Evolutionary conservation across 2,329 filamentous ascomycete genomes (phyloP).

Genomic region (Venturia carpophila): DNA sequence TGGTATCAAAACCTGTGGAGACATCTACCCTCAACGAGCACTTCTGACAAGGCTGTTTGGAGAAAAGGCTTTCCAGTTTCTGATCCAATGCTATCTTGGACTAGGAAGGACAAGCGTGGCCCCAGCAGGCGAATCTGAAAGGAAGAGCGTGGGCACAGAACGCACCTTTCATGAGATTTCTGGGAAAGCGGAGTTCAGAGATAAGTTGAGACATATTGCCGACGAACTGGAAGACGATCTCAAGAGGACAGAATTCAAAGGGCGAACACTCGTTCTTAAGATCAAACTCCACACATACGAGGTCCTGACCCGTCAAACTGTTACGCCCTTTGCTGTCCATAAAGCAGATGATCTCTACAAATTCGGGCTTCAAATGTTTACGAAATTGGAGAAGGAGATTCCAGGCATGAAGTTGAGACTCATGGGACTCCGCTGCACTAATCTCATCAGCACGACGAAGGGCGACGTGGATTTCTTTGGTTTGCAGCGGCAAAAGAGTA

Average conservation of each 20-base stretch:
- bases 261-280: conserved; percentile 84
- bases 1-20: conserved; percentile 79
- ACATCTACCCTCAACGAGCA: conserved; percentile 71
- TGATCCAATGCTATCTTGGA: conserved; percentile 77
- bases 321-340: conserved; percentile 57
- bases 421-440: conserved; percentile 82
- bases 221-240: conserved; percentile 84
- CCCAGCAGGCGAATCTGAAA: conserved; percentile 79
- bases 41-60: conserved; percentile 74
- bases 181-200: conserved; percentile 58
- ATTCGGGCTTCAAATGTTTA: conserved; percentile 71
- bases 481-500: conserved; percentile 24
- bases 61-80: conserved; percentile 81
- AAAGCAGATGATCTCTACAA: conserved; percentile 76
- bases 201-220: conserved; percentile 72
- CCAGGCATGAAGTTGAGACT: conserved; percentile 71
- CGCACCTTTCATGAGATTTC: conserved; percentile 80
- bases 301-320: conserved; percentile 74
- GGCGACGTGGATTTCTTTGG: conserved; percentile 77
- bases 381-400: conserved; percentile 75
- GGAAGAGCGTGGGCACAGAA: conserved; percentile 91
- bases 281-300: conserved; percentile 93
- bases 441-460: conserved; percentile 80
- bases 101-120: conserved; percentile 78
- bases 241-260: conserved; percentile 70